Conservation (phyloP, 2,329 filamentous ascomycete species). For the Nothopassalora personata region DNA sequence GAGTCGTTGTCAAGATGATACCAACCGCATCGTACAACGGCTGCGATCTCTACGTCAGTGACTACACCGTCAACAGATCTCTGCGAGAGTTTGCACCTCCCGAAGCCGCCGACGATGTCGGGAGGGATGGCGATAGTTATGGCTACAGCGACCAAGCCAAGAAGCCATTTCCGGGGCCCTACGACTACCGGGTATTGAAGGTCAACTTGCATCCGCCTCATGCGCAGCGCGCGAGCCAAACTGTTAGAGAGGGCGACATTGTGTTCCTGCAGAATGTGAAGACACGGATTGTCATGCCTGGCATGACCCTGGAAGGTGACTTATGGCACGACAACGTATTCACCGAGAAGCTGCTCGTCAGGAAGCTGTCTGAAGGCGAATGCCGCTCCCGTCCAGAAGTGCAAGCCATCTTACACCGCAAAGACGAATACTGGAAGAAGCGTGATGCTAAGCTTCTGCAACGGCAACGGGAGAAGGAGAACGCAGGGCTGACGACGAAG, state of each 20-base stretch:
- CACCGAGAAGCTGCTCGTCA: constrained; percentile 50
- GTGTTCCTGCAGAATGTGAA: constrained; percentile 67
- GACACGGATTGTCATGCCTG: constrained; percentile 52
- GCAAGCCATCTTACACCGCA: constrained; percentile 58
- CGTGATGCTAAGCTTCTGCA: constrained; percentile 24
- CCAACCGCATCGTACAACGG: constrained; percentile 34
- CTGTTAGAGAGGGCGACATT: constrained; percentile 57
- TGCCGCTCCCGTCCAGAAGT: constrained; percentile 40
- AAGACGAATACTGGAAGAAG: constrained; percentile 52
- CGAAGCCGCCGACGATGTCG: constrained; percentile 25
- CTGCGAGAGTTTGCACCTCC: constrained; percentile 55
- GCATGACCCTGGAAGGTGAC: constrained; percentile 62
- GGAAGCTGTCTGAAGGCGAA: constrained; percentile 21
- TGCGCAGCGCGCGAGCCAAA: constrained; percentile 50
- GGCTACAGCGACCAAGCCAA: constrained; percentile 29
- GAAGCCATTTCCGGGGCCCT: constrained; percentile 66
- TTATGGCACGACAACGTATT: constrained; percentile 57
- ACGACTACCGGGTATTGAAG: constrained; percentile 64
- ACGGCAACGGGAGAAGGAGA: constrained; percentile 10
- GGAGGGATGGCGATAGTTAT: constrained; percentile 28
- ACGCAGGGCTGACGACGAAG: constrained; percentile 9
- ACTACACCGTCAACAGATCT: constrained; percentile 67
- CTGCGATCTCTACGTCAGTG: constrained; percentile 67
- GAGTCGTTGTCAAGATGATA: constrained; percentile 61
- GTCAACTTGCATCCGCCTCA: constrained; percentile 68